Conservation (phyloP, 148 eudicot genomes). For the Salicornia ramosissima region DNA sequence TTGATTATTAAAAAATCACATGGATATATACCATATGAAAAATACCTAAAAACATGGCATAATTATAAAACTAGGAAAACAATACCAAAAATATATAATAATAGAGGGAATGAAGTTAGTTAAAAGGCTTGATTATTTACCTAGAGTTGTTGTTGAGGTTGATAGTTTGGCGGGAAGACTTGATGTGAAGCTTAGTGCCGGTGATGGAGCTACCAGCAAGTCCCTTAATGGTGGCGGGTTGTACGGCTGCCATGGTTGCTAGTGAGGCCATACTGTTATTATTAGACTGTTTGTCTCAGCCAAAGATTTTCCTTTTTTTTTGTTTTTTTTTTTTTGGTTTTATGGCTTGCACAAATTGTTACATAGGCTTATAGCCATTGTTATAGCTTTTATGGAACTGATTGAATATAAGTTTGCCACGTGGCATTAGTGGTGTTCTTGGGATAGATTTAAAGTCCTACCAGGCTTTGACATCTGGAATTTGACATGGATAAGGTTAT, state of each 20-base stretch:
- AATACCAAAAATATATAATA: too few species aligned
- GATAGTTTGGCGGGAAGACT: constrained; percentile 39
- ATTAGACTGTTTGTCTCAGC: not conserved
- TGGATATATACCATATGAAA: too few species aligned
- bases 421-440: constrained; percentile 33
- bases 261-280: constrained; percentile 54
- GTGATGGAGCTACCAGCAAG: constrained; percentile 82
- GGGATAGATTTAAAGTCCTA: constrained; percentile 30
- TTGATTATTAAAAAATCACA: too few species aligned
- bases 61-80: too few species aligned
- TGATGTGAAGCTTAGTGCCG: constrained; percentile 64
- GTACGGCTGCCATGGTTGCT: constrained; percentile 69
- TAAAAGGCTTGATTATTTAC: too few species aligned
- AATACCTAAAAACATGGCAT: too few species aligned
- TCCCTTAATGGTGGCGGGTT: constrained; percentile 66
- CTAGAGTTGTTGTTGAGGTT: constrained; percentile 44
- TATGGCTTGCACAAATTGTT: not conserved
- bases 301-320: not conserved
- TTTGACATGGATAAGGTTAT: constrained; percentile 51
- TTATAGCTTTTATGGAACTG: constrained; percentile 22
- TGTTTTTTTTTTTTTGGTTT: not conserved
- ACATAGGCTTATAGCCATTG: constrained; percentile 14
- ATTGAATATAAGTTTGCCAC: constrained; percentile 38
- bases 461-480: constrained; percentile 41
- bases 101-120: too few species aligned